Evolutionary conservation across 176 grass and related monocot genomes (phyloP).

Genomic region (Pontederia paniculata): DNA sequence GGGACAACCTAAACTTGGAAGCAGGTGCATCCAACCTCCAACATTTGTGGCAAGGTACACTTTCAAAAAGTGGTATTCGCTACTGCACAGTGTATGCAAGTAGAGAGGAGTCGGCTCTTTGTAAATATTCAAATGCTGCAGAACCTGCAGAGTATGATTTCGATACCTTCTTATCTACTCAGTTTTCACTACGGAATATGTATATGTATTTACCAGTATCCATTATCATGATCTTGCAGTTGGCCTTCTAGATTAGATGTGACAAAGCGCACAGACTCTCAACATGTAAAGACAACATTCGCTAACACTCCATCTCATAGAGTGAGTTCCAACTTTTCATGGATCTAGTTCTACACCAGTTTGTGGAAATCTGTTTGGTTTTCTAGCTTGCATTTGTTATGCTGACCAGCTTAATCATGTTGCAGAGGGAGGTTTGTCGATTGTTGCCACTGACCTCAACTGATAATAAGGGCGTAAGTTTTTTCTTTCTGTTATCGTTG

Average conservation of each 20-base stretch:
- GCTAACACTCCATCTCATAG: constrained; percentile 54
- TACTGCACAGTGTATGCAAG: constrained; percentile 78
- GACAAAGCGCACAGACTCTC: constrained; percentile 70
- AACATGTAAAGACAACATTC: constrained; percentile 80
- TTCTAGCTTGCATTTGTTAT: constrained; percentile 2
- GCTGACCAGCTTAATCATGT: constrained; percentile 12
- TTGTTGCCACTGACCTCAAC: constrained; percentile 50
- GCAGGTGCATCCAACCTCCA: constrained; percentile 16
- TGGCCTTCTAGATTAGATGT: constrained; percentile 90
- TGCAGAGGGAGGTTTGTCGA: constrained; percentile 82
- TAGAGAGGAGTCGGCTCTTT: constrained; percentile 60
- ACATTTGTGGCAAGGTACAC: constrained; percentile 63
- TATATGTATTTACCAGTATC: neutral
- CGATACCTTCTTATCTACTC: neutral
- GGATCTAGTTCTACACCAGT: neutral
- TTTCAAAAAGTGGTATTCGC: constrained; percentile 87
- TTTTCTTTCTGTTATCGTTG: too few species aligned
- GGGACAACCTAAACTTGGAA: constrained; percentile 27
- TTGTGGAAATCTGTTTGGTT: constrained; percentile 4
- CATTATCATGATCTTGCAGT: constrained; percentile 24
- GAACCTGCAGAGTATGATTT: constrained; percentile 80
- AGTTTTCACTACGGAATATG: neutral
- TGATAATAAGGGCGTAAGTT: constrained; percentile 79
- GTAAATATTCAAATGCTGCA: constrained; percentile 58
- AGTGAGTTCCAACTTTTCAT: constrained; percentile 39